These are phyloP conservation scores for Fusarium mexicanum DNA, from an alignment of 2,329 filamentous ascomycete species.

Conservation along the genomic window DNA sequence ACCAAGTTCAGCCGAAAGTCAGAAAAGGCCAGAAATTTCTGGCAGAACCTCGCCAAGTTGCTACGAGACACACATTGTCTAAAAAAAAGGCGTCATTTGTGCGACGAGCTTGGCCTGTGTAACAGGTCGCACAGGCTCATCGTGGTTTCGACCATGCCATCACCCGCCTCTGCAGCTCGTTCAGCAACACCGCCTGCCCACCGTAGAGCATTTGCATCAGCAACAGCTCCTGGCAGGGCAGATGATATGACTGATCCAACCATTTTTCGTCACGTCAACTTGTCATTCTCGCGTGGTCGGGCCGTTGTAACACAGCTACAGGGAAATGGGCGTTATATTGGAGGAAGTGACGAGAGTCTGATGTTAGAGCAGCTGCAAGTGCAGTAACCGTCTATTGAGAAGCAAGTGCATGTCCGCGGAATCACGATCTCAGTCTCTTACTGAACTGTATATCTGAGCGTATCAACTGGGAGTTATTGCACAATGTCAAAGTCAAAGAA, in stretches of 20 bases:
- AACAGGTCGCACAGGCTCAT: constrained; percentile 27
- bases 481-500: neutral
- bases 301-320: neutral
- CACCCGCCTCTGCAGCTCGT: constrained; percentile 28
- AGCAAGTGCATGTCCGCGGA: neutral
- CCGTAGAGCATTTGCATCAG: neutral
- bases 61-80: neutral
- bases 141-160: constrained; percentile 34
- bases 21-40: neutral
- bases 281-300: constrained; percentile 2
- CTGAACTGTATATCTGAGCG: neutral
- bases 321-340: neutral
- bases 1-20: neutral
- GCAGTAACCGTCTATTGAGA: neutral
- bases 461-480: neutral
- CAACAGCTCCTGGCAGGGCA: neutral
- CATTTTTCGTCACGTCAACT: neutral
- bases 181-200: neutral
- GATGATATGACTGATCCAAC: neutral
- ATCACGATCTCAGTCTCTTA: neutral
- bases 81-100: constrained; percentile 5
- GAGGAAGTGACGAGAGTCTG: neutral
- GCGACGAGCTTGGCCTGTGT: neutral
- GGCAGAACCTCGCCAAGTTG: neutral
- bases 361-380: neutral